Base-by-base conservation (phyloP, 2,329 filamentous ascomycete species). In the Botryosphaeria dothidea region DNA sequence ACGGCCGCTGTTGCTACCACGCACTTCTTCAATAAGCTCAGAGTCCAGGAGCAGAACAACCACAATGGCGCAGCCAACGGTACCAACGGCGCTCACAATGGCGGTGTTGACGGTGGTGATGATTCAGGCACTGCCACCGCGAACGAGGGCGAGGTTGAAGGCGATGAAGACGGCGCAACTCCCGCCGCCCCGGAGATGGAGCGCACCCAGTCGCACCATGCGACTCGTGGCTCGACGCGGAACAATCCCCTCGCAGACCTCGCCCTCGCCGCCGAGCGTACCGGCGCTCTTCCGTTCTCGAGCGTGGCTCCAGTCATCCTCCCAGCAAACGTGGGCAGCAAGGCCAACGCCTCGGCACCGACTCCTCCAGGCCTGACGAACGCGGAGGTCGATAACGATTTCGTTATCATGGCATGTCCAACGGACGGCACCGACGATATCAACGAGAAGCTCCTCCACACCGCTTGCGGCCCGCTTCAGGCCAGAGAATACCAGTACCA, bases 1-100 rank as follows among this genome's bases (percentile, higher is more conserved):
- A 82, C 84, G 51, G 87, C 87, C 3, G 85, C 86, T 58, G 80
- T 85, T 31, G 86, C 86, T 4, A 84, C 88, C 0, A 81, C 84
- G 43, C 75, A 82, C 66, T 82, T 83, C 75, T 88, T 89, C 74
- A 82, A 85, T 64, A 85, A 85, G 64, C 84, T 84, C n/a, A 71
- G 72, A 31, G 52, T 64, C 71, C 75, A 77, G 71, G 73, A 74
- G 43, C 68, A 73, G 27, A 74, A 78, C 21, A 68, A 68, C 15
- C 67, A 72, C 11, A 72, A 76, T 23, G 66, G 71, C 34, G 51
- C 71, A 1, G 69, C 73, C n/a, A 77, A 77, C 64, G 74, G 74
- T 54, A 68, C 69, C 8, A 75, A 75, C 31, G 72, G 74, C 23
- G 51, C 46, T 11, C 5, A 71, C 68, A 3, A 71, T 68, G 9